Evolutionary conservation across 2,329 filamentous ascomycete species (phyloP).

Genomic region (Ophiocordyceps camponoti-saundersi): DNA sequence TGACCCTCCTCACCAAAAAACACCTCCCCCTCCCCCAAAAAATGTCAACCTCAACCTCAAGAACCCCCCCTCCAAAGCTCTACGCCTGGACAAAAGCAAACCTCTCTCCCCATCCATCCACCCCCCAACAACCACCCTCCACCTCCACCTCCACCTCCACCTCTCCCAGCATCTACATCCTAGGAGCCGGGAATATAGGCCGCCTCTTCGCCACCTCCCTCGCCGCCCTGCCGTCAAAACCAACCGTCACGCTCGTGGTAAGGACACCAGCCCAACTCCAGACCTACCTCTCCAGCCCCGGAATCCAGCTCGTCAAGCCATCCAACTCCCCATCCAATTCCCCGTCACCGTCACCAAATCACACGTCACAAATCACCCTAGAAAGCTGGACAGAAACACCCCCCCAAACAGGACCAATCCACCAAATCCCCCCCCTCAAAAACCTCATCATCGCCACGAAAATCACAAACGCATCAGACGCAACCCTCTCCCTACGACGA

Average conservation of each 20-base stretch:
- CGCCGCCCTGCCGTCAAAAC: conserved; percentile 37
- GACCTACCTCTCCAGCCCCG: conserved; percentile 24
- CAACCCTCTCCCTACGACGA: conserved; percentile 37
- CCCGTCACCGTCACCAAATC: conserved; percentile 30
- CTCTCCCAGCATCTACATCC: conserved; percentile 61
- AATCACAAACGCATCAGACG: conserved; percentile 47
- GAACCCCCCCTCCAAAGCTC: conserved; percentile 11
- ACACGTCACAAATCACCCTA: too few species aligned
- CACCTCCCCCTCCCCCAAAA: neutral
- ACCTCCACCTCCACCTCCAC: conserved; percentile 12
- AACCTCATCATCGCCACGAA: conserved; percentile 72
- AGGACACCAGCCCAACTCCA: conserved; percentile 39
- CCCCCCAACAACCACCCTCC: too few species aligned
- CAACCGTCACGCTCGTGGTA: conserved; percentile 68
- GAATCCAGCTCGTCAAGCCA: conserved; percentile 25
- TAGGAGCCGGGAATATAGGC: conserved; percentile 44
- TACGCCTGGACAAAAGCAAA: conserved; percentile 19
- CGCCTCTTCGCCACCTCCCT: conserved; percentile 49
- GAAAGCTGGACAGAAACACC: conserved; percentile 33
- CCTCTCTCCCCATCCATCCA: too few species aligned
- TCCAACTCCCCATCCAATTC: conserved; percentile 12
- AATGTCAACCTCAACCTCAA: conserved; percentile 4
- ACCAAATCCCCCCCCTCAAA: conserved; percentile 25
- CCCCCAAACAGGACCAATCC: neutral
- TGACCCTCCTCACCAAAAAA: too few species aligned